phyloP scores from a whole-genome alignment of 805 yeast species.

The Candida maesae region DNA sequence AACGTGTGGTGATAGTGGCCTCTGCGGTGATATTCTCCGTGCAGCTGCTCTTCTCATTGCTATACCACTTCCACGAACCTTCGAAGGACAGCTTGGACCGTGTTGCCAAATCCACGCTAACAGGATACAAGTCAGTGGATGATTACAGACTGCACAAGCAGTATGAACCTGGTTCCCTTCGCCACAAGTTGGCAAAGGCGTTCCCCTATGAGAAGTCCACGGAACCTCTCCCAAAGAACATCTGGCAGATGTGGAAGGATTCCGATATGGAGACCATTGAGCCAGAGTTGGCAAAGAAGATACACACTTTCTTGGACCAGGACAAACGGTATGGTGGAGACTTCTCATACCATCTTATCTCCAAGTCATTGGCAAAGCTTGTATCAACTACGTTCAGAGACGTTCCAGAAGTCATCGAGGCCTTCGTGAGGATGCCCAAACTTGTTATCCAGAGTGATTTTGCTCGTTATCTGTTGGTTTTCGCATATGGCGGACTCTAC shows the following conservation, averaged over 20 bases:
- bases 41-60: slow-evolving; percentile 1
- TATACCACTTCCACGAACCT: slow-evolving; percentile 11
- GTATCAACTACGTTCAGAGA: slow-evolving; percentile 34
- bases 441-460: slow-evolving; percentile 87
- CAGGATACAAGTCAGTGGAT: slow-evolving; percentile 13
- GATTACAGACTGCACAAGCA: slow-evolving; percentile 11
- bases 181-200: slow-evolving; percentile 10
- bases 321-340: slow-evolving; percentile 1
- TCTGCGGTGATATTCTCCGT: too few relatives aligned
- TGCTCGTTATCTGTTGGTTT: slow-evolving; percentile 78
- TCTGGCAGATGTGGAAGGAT: slow-evolving; percentile 49
- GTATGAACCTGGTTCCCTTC: slow-evolving; percentile 7
- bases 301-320: slow-evolving; percentile 9
- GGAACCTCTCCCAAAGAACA: slow-evolving; percentile 33
- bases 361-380: slow-evolving; percentile 30
- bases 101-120: slow-evolving; percentile 1
- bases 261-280: slow-evolving; percentile 8
- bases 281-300: slow-evolving; percentile 6
- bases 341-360: slow-evolving; percentile 13
- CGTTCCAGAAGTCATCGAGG: slow-evolving; percentile 71
- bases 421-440: slow-evolving; percentile 73
- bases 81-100: background rate
- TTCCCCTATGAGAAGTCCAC: slow-evolving; percentile 16
- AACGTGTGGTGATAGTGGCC: too few relatives aligned
- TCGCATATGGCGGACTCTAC: slow-evolving; percentile 69